phyloP scores from a whole-genome alignment of 768 basidiomycete genomes.

The Hemileccinum impolitum region DNA sequence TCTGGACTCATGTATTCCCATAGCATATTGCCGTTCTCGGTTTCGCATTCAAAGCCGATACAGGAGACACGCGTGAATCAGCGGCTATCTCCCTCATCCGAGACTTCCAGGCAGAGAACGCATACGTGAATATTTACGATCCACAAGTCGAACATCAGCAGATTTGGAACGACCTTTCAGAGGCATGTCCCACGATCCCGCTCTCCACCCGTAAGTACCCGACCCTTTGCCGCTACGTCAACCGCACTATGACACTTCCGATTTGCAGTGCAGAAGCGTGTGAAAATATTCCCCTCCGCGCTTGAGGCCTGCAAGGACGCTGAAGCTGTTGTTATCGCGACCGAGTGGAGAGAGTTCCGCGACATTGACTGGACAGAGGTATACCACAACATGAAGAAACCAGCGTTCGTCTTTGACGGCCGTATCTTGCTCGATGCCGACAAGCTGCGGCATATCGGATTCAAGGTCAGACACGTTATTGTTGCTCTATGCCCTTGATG shows the following conservation, averaged over 20 bases:
- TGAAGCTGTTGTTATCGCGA: conserved; percentile 94
- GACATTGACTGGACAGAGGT: conserved; percentile 87
- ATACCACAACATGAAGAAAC: conserved; percentile 90
- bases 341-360: conserved; percentile 97
- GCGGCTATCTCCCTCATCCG: conserved; percentile 91
- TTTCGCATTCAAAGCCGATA: conserved; percentile 99
- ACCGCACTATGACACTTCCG: neutral
- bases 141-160: conserved; percentile 83
- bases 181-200: conserved; percentile 61
- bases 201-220: conserved; percentile 62
- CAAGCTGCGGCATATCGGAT: conserved; percentile 81
- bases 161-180: conserved; percentile 79
- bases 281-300: conserved; percentile 73
- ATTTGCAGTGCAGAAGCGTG: conserved; percentile 76
- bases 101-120: conserved; percentile 89
- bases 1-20: conserved; percentile 7
- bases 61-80: conserved; percentile 98
- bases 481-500: conserved; percentile 1
- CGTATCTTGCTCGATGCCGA: conserved; percentile 82
- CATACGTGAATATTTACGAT: conserved; percentile 85
- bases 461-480: conserved; percentile 53
- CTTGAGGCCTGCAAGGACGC: conserved; percentile 84
- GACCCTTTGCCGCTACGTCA: neutral
- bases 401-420: conserved; percentile 97
- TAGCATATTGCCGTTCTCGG: conserved; percentile 94